Conservation (phyloP, 1,139 yeast species). For the Kurtzmaniella natalensis region DNA sequence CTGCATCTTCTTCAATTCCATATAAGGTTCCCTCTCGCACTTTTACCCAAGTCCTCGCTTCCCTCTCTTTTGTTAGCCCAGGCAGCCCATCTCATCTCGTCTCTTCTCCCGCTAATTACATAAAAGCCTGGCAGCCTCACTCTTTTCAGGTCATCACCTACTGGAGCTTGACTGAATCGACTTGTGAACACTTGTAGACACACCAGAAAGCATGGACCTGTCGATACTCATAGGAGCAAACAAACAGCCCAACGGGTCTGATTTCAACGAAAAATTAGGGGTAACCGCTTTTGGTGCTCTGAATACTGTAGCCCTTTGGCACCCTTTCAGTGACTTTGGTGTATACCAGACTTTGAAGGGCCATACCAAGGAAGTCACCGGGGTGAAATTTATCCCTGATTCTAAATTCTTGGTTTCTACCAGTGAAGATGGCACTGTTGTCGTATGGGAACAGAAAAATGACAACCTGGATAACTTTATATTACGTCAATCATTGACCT, state of each 20-base stretch:
- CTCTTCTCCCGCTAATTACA: no score
- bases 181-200: no score
- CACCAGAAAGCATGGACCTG: no score
- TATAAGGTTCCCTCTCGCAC: no score
- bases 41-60: no score
- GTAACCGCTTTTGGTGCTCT: constrained; percentile 77
- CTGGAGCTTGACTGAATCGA: no score
- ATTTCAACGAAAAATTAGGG: constrained; percentile 35
- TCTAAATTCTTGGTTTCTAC: constrained; percentile 51
- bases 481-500: constrained; percentile 31
- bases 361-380: constrained; percentile 54
- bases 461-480: constrained; percentile 12
- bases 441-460: constrained; percentile 49
- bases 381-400: constrained; percentile 52
- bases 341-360: constrained; percentile 53
- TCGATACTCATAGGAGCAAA: constrained; percentile 82
- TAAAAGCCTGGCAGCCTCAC: no score
- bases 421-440: constrained; percentile 60
- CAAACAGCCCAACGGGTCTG: constrained; percentile 65
- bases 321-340: constrained; percentile 48
- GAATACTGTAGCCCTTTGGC: constrained; percentile 70
- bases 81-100: no score
- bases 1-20: no score
- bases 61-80: no score
- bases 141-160: no score